Evolutionary conservation across 2,329 filamentous ascomycete species (phyloP), one percentile per base, ranked within the genome.

Genomic region (Paracamarosporium sp.): DNA sequence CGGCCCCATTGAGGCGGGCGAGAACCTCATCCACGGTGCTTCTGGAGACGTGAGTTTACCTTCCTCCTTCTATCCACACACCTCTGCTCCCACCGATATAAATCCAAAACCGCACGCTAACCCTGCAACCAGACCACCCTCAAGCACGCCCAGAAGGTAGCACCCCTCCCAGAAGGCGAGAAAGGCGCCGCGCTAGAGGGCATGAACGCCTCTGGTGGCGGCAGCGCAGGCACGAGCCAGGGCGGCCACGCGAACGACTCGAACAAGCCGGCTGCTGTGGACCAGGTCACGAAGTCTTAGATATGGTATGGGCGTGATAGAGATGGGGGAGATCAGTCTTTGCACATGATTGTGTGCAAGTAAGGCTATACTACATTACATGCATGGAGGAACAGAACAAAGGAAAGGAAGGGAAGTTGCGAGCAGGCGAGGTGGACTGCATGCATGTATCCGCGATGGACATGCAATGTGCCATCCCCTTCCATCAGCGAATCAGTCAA

Each of bases 111-210:
- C 30, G 15, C 35, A 8, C 15, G 35, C 55, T 59, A 22, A 61
- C 35, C 9, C 33, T 7, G 24, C 17, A 1, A 2, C 24, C 27
- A 73, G 68, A 50, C 60, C 30, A 67, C 69, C 40, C 68, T 78
- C 53, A 65, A 77, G 60, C 74, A 76, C 66, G 64, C 74, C 46
- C 67, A 75, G 64, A 78, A 78, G 60, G 73, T 76, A 48, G 76
- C 76, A 11, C 69, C 76, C 53, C 63, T 72, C 51, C 77, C 77
- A 38, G 70, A 75, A 41, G 52, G 61, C 30, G 76, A 79, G 63
- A 76, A 78, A 58, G 77, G 77, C 56, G 71, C 71, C 55, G 69
- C 69, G 4, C 44, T 77, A 43, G 68, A 72, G 50, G 75, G 73
- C 54, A 61, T 76, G 69, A 68, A 66, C 56, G 74, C 71, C 12